phyloP scores from a whole-genome alignment of 1,284 basidiomycete species.

The Thecaphora thlaspeos region DNA sequence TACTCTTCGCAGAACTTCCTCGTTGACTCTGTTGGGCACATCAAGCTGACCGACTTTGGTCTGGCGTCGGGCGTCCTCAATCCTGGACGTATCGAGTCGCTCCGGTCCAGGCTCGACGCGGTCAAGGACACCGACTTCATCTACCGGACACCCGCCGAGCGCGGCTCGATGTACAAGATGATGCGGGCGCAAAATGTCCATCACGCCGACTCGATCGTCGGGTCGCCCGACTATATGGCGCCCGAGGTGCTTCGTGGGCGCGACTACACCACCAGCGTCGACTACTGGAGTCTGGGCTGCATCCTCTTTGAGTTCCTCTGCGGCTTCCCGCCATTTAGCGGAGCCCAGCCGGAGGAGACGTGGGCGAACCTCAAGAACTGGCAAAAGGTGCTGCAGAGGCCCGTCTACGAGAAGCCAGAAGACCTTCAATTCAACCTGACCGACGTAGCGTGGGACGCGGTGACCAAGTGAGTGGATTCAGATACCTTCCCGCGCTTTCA shows the following conservation, averaged over 20 bases:
- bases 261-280: constrained; percentile 91
- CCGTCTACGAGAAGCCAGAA: constrained; percentile 92
- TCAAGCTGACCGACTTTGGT: constrained; percentile 98
- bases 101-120: constrained; percentile 93
- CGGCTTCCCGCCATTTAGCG: constrained; percentile 92
- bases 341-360: constrained; percentile 91
- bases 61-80: constrained; percentile 94
- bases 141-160: constrained; percentile 88
- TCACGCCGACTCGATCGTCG: constrained; percentile 96
- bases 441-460: constrained; percentile 93
- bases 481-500: not conserved
- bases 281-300: constrained; percentile 98
- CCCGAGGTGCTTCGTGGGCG: constrained; percentile 88
- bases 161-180: constrained; percentile 89
- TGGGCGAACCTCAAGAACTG: constrained; percentile 99
- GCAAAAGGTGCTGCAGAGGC: constrained; percentile 80
- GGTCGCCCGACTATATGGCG: constrained; percentile 85
- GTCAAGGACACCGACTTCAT: constrained; percentile 91
- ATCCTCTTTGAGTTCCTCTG: constrained; percentile 93
- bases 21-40: constrained; percentile 90
- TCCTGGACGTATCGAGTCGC: constrained; percentile 88
- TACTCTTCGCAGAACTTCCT: constrained; percentile 76
- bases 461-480: constrained; percentile 68
- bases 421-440: constrained; percentile 95
- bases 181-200: constrained; percentile 81